Percentiles rank a stretch among this genome's conserved stretches.
Conservation (phyloP, 2,329 filamentous ascomycete genomes). For the Juglanconis juglandina region DNA sequence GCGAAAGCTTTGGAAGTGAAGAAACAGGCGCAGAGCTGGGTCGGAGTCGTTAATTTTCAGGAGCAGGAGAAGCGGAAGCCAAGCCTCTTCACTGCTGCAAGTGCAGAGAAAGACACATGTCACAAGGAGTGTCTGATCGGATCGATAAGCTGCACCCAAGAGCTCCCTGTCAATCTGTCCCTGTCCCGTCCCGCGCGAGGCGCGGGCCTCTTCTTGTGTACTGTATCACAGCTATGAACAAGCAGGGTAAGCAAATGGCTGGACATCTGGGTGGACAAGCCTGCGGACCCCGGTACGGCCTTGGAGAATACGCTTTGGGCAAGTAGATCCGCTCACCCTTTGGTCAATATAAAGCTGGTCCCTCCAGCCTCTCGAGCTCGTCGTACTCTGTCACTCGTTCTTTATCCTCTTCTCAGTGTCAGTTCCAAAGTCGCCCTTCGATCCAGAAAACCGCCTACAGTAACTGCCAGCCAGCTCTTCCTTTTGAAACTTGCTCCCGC, state of each 20-base stretch:
- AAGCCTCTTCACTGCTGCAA: not conserved
- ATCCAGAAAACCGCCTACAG: not conserved
- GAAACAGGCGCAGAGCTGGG: not conserved
- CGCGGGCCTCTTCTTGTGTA: not conserved
- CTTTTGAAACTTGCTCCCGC: not conserved
- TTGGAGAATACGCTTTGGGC: conserved; percentile 5
- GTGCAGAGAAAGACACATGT: not conserved
- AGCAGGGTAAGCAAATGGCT: not conserved
- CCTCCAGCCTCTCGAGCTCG: not conserved
- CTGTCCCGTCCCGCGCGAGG: not conserved
- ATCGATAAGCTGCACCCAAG: not conserved
- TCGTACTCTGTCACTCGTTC: not conserved
- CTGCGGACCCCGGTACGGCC: not conserved
- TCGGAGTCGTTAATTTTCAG: not conserved
- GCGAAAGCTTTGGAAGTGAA: not conserved
- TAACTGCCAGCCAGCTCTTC: not conserved
- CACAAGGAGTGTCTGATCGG: not conserved
- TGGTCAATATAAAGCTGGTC: conserved; percentile 11
- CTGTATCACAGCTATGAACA: not conserved
- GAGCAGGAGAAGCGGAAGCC: not conserved
- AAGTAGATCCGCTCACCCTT: not conserved
- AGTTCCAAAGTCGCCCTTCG: not conserved
- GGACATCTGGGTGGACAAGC: not conserved
- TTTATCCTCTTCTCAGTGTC: not conserved
- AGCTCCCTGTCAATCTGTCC: not conserved